Percentiles rank a stretch among this genome's conserved stretches.
These are phyloP conservation scores for Pyrenula massariospora DNA, from an alignment of 495 filamentous ascomycete species.

Conservation along the genomic window DNA sequence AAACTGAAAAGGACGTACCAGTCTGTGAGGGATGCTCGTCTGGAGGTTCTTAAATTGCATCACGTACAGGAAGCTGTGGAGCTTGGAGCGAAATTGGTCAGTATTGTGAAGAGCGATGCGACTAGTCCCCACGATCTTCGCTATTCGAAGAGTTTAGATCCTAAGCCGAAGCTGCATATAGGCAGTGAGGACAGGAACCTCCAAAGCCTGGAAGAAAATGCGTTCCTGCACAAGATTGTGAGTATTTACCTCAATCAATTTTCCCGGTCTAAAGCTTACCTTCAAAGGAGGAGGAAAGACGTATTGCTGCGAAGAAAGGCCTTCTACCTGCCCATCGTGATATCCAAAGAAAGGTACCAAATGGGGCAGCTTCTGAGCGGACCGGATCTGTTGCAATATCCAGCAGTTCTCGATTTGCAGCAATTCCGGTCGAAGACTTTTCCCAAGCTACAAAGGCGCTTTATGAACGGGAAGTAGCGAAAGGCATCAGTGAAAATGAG, in stretches of 20 bases:
- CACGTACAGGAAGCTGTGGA: constrained; percentile 59
- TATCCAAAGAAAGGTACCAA: constrained; percentile 28
- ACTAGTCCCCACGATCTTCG: not conserved
- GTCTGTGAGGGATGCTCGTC: constrained; percentile 60
- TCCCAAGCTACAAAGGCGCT: constrained; percentile 83
- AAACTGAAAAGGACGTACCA: constrained; percentile 73
- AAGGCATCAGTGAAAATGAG: constrained; percentile 84
- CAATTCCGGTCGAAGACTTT: constrained; percentile 70
- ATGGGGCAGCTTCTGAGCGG: constrained; percentile 16
- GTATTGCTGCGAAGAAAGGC: constrained; percentile 54
- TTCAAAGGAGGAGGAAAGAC: constrained; percentile 44
- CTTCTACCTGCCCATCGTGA: constrained; percentile 53
- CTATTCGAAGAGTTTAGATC: constrained; percentile 37
- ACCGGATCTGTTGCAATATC: not conserved
- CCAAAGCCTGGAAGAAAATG: constrained; percentile 48
- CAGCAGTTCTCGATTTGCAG: constrained; percentile 39
- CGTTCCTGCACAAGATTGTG: constrained; percentile 49
- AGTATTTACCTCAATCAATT: constrained; percentile 10
- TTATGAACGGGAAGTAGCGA: constrained; percentile 87
- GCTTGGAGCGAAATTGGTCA: constrained; percentile 43
- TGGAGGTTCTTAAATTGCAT: constrained; percentile 53
- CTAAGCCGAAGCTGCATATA: constrained; percentile 59
- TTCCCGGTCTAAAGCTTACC: constrained; percentile 4
- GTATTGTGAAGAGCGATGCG: constrained; percentile 21
- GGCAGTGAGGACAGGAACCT: constrained; percentile 55